These are phyloP conservation scores for Malus hybrid DNA, from an alignment of 331 rosid species.

Conservation along the genomic window DNA sequence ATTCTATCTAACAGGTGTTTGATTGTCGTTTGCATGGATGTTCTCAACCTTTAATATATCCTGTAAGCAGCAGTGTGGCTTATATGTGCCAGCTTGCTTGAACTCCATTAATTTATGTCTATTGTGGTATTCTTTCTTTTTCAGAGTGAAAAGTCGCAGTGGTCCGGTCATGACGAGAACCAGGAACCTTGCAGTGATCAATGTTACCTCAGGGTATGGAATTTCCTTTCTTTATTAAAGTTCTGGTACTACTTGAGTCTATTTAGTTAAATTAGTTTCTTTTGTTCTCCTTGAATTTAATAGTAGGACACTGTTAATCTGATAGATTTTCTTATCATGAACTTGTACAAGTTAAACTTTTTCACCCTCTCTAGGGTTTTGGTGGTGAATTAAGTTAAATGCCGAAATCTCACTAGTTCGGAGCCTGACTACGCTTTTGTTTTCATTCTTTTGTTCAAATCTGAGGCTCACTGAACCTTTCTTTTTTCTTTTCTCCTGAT, in stretches of 20 bases:
- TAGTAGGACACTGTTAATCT: not conserved
- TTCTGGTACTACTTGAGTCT: not conserved
- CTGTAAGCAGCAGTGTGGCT: constrained; percentile 50
- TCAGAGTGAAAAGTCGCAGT: constrained; percentile 76
- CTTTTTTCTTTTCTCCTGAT: not conserved
- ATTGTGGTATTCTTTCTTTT: constrained; percentile 31
- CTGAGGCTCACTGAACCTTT: not conserved
- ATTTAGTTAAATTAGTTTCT: not conserved
- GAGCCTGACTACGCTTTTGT: not conserved
- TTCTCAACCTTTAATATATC: constrained; percentile 65
- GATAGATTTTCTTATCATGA: not conserved
- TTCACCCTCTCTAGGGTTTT: not conserved
- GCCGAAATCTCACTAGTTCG: not conserved
- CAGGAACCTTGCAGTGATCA: constrained; percentile 79
- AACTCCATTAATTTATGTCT: constrained; percentile 13
- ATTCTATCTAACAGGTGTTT: constrained; percentile 59
- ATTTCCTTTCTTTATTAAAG: constrained; percentile 6
- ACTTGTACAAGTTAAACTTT: not conserved
- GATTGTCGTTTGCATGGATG: constrained; percentile 96
- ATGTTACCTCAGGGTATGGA: constrained; percentile 75
- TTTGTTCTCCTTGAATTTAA: not conserved
- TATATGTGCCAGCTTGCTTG: constrained; percentile 2
- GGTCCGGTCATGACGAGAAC: constrained; percentile 66
- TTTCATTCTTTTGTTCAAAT: not conserved
- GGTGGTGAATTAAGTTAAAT: not conserved